These are phyloP conservation scores for Plasmopara halstedii DNA, from an alignment of 352 stramenopile genomes.

Conservation along the genomic window DNA sequence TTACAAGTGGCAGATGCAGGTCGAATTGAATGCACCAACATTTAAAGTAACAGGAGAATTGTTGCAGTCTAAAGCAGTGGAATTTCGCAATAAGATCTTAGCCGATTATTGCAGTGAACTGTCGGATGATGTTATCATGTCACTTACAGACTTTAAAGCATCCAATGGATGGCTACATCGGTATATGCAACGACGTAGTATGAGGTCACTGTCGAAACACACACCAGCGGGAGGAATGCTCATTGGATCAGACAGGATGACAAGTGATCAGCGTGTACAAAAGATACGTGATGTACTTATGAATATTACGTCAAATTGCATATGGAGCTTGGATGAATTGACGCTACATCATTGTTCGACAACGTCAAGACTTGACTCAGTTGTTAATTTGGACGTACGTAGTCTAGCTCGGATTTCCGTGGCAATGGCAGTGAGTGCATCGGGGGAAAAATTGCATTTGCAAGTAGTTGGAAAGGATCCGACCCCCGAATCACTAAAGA, in stretches of 20 bases:
- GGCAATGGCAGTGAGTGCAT: constrained; percentile 45
- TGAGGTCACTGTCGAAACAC: constrained; percentile 52
- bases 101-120: constrained; percentile 58
- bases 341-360: constrained; percentile 41
- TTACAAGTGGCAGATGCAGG: constrained; percentile 79
- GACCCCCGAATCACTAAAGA: constrained; percentile 28
- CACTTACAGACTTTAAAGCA: constrained; percentile 78
- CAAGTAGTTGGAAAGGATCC: constrained; percentile 48
- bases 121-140: constrained; percentile 63
- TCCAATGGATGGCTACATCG: constrained; percentile 78
- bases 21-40: constrained; percentile 54
- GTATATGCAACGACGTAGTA: constrained; percentile 66
- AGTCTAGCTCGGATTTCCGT: constrained; percentile 48
- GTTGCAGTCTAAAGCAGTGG: constrained; percentile 69
- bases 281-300: constrained; percentile 44
- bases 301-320: constrained; percentile 40
- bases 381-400: constrained; percentile 39
- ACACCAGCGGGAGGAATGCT: constrained; percentile 5
- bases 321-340: constrained; percentile 69
- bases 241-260: constrained; percentile 10
- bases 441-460: constrained; percentile 54
- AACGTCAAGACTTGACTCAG: constrained; percentile 22
- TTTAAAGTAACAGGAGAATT: constrained; percentile 72
- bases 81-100: constrained; percentile 79
- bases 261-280: constrained; percentile 34